A percentile compares a stretch with the other conserved stretches of the same genome.
These are phyloP conservation scores for Talaromyces trachyspermus DNA, from an alignment of 495 filamentous ascomycete genomes.

Conservation along the genomic window DNA sequence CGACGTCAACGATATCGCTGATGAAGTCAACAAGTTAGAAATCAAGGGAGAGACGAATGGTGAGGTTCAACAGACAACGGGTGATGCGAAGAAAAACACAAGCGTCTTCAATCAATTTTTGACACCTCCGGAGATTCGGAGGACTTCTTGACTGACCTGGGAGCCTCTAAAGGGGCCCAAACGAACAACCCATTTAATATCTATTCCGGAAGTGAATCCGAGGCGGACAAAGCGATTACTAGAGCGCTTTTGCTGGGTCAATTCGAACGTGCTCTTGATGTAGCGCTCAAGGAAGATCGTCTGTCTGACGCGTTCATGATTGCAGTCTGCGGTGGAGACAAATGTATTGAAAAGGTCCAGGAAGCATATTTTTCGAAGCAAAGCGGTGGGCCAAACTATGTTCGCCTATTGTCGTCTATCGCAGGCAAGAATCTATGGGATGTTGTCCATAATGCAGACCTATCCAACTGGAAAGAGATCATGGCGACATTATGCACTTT, in stretches of 20 bases:
- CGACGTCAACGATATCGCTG: constrained; percentile 43
- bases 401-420: constrained; percentile 83
- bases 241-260: constrained; percentile 78
- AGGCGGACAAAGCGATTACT: constrained; percentile 81
- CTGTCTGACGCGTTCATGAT: constrained; percentile 98
- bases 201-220: constrained; percentile 68
- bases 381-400: constrained; percentile 76
- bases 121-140: constrained; percentile 69
- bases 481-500: constrained; percentile 95
- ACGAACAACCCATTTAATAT: constrained; percentile 86
- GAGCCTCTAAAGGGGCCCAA: constrained; percentile 69
- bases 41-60: constrained; percentile 46
- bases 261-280: constrained; percentile 83
- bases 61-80: constrained; percentile 33
- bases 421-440: constrained; percentile 98
- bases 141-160: constrained; percentile 69
- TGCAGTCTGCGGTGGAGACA: constrained; percentile 91
- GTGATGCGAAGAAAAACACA: constrained; percentile 41
- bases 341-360: constrained; percentile 90
- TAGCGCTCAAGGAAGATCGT: constrained; percentile 79
- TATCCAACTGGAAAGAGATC: constrained; percentile 91
- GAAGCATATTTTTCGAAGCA: constrained; percentile 83
- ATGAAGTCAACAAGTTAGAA: constrained; percentile 39
- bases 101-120: constrained; percentile 74
- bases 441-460: constrained; percentile 89